Percentiles rank a stretch among this genome's conserved stretches.
Evolutionary conservation across 306 rosid species (phyloP).

Genomic region (Cucumis hystrix): DNA sequence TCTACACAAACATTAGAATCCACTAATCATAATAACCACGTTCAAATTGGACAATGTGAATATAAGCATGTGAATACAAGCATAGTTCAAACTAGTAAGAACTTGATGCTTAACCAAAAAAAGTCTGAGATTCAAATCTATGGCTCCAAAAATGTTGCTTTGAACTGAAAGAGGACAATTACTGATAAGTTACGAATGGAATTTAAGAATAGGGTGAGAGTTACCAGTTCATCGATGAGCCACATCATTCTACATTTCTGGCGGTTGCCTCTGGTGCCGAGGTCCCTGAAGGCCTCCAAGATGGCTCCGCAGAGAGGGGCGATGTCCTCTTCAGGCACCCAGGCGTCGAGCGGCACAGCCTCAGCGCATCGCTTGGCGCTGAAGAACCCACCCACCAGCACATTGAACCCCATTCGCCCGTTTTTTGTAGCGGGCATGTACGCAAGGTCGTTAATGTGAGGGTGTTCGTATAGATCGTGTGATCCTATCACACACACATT

Average conservation of each 20-base stretch:
- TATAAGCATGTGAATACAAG: no score
- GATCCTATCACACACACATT: constrained; percentile 87
- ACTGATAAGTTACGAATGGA: background rate
- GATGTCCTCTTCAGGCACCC: constrained; percentile 79
- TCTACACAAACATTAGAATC: no score
- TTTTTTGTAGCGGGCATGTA: constrained; percentile 86
- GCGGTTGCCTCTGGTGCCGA: constrained; percentile 78
- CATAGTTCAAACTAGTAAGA: no score
- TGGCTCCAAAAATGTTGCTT: no score
- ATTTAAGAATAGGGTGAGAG: background rate
- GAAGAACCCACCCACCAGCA: constrained; percentile 91
- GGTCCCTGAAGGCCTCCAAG: constrained; percentile 81
- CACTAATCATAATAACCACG: no score
- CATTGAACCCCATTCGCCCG: constrained; percentile 77
- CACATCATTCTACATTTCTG: constrained; percentile 97
- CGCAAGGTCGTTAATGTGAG: constrained; percentile 93
- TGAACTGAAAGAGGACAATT: no score
- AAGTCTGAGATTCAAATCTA: no score
- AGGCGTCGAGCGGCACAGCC: constrained; percentile 89
- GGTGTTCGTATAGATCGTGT: constrained; percentile 92
- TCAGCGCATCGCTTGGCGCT: constrained; percentile 83
- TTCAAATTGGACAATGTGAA: no score
- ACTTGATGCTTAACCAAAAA: no score
- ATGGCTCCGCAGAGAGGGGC: constrained; percentile 63
- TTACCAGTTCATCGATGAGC: constrained; percentile 87